Percentiles rank a stretch among this genome's conserved stretches.
Conservation (phyloP, 805 yeast species). For the Barnettozyma wickerhamii region DNA sequence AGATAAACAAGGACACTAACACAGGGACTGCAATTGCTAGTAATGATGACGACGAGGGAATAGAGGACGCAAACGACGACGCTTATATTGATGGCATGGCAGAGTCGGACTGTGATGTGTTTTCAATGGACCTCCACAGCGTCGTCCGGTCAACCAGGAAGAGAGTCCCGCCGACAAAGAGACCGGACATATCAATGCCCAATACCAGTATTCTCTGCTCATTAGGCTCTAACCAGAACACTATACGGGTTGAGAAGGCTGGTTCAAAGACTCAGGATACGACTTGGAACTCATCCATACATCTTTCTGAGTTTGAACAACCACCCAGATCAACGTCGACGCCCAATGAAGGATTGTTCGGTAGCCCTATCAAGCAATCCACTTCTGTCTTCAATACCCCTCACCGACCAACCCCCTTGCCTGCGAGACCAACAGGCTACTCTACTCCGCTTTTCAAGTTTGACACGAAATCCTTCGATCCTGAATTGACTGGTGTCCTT, state of each 20-base stretch:
- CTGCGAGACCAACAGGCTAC: slow-evolving; percentile 13
- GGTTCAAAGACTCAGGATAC: not conserved
- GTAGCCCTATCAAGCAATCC: slow-evolving; percentile 2
- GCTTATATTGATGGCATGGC: slow-evolving; percentile 5
- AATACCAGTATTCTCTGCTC: not conserved
- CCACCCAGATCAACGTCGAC: slow-evolving; percentile 27
- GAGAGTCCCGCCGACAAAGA: not conserved
- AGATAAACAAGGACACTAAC: not conserved
- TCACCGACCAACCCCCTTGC: not conserved
- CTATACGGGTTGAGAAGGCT: not conserved
- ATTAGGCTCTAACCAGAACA: not conserved
- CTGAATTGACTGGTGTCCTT: not conserved
- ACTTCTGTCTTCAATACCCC: not conserved
- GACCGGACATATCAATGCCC: not conserved
- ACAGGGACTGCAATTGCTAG: not conserved
- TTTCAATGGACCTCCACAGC: slow-evolving; percentile 12
- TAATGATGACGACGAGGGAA: not conserved
- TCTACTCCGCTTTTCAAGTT: slow-evolving; percentile 21
- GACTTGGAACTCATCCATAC: slow-evolving; percentile 16
- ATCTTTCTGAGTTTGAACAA: slow-evolving; percentile 25
- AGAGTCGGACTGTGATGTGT: slow-evolving; percentile 9
- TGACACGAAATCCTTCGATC: slow-evolving; percentile 7
- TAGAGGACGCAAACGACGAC: not conserved
- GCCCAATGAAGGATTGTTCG: slow-evolving; percentile 15
- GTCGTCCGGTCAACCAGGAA: slow-evolving; percentile 4